Conservation (phyloP, 495 filamentous ascomycete species). For the Neurospora tetrasperma region DNA sequence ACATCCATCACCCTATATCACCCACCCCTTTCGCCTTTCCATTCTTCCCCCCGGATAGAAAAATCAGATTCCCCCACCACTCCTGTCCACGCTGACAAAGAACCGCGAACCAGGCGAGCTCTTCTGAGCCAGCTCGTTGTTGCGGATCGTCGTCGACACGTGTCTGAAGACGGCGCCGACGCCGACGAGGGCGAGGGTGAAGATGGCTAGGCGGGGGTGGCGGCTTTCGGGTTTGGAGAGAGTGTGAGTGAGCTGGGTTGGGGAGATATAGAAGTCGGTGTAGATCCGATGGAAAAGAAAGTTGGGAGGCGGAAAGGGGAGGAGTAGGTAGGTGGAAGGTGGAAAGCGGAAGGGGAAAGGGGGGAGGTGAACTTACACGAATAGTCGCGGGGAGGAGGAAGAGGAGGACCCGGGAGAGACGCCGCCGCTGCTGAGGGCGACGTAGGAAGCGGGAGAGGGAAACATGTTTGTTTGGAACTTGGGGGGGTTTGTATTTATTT, state of each 20-base stretch:
- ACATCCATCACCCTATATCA: neutral
- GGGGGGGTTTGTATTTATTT: neutral
- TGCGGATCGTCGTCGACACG: conserved; percentile 19
- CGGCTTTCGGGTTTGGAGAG: conserved; percentile 7
- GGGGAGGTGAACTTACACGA: neutral
- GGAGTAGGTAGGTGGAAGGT: no score
- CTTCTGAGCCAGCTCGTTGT: conserved; percentile 34
- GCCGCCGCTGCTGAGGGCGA: neutral
- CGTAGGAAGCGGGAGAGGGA: neutral
- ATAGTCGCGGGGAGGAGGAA: neutral
- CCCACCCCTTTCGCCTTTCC: no score
- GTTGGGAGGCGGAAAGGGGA: no score
- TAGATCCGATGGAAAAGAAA: no score
- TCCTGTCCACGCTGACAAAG: conserved; percentile 40
- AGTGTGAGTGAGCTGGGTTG: neutral
- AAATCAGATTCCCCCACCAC: conserved; percentile 32
- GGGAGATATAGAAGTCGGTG: no score
- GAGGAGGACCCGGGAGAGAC: neutral
- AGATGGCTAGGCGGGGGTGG: conserved; percentile 22
- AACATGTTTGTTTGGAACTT: neutral
- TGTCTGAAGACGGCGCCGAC: conserved; percentile 24
- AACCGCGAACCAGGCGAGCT: conserved; percentile 19
- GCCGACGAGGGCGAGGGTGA: conserved; percentile 19
- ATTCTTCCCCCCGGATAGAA: neutral
- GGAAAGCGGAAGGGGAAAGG: neutral